Evolutionary conservation across 345 rosid species (phyloP).

Genomic region (Heritiera littoralis): DNA sequence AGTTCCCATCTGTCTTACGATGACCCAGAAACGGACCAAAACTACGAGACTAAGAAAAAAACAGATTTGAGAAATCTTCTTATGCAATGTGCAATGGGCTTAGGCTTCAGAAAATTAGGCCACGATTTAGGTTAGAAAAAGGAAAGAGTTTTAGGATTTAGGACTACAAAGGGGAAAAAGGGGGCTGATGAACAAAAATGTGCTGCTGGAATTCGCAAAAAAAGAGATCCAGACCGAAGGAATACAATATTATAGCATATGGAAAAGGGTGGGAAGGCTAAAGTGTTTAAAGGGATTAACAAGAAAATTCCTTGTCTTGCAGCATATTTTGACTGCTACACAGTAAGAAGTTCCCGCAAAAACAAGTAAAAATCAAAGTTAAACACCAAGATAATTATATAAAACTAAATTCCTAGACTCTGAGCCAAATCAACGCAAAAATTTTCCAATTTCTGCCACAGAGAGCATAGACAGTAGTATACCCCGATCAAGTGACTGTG

Average conservation of each 20-base stretch:
- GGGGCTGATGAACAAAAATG: background rate
- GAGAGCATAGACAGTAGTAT: background rate
- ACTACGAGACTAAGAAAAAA: background rate
- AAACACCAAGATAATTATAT: background rate
- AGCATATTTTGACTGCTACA: background rate
- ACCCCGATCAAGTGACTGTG: background rate
- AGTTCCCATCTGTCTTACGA: background rate
- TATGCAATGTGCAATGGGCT: background rate
- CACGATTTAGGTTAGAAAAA: background rate
- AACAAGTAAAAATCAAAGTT: background rate
- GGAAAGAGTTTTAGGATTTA: background rate
- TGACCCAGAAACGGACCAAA: background rate
- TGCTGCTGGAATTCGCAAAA: background rate
- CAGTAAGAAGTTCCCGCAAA: background rate
- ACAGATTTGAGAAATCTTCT: background rate
- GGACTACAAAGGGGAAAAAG: background rate
- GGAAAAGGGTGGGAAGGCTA: background rate
- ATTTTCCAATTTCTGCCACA: background rate
- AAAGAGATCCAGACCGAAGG: background rate
- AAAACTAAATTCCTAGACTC: background rate
- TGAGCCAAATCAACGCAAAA: background rate
- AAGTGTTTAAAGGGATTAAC: background rate
- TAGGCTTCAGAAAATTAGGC: background rate
- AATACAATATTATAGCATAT: background rate
- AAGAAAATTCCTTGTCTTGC: background rate